These are phyloP conservation scores for Clavispora carvajalis DNA, from an alignment of 805 yeast genomes.

Conservation along the genomic window DNA sequence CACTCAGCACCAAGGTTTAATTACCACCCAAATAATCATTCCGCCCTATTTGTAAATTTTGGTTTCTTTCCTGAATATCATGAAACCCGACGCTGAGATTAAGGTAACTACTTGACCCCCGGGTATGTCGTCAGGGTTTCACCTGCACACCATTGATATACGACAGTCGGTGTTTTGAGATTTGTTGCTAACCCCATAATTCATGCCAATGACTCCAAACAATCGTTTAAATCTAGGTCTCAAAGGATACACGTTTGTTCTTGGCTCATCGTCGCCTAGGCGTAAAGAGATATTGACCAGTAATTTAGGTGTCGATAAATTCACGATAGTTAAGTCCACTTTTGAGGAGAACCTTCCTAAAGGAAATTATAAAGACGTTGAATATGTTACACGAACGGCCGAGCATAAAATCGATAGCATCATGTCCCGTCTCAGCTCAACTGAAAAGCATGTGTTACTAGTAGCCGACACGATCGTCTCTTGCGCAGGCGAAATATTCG, in stretches of 20 bases:
- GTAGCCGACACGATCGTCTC: conserved; percentile 82
- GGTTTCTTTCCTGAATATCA: no score
- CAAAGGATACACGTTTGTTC: conserved; percentile 34
- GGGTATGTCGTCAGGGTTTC: no score
- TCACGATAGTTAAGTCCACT: conserved; percentile 51
- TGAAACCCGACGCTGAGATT: no score
- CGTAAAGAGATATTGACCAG: conserved; percentile 60
- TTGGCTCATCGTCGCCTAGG: conserved; percentile 85
- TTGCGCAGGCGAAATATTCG: conserved; percentile 56
- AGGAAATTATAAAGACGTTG: conserved; percentile 33
- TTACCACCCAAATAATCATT: no score
- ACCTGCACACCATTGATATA: background rate
- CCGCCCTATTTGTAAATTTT: no score
- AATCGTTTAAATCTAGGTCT: background rate
- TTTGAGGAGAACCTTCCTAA: conserved; percentile 78
- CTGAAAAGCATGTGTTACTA: conserved; percentile 22
- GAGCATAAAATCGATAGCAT: conserved; percentile 62
- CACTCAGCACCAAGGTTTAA: no score
- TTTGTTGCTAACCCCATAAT: no score
- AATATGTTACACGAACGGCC: conserved; percentile 70
- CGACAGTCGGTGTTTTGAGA: no score
- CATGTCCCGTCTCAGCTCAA: conserved; percentile 32
- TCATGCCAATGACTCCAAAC: background rate
- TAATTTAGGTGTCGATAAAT: conserved; percentile 45
- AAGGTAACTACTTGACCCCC: no score